Base-by-base conservation (phyloP, 2,329 filamentous ascomycete species). In the Aspergillus felis region DNA sequence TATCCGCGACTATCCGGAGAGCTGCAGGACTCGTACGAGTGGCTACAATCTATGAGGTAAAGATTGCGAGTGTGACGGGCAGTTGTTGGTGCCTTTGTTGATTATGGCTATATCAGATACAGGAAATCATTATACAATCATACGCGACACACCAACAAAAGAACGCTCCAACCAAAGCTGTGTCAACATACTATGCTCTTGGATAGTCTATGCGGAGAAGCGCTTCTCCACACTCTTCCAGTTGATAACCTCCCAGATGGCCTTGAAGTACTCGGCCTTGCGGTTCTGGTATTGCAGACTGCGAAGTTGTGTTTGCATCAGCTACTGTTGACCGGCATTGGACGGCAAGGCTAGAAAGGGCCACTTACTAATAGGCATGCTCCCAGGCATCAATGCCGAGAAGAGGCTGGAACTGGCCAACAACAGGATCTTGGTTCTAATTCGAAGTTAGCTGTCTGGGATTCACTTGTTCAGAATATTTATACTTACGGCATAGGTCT, bases 361-460 rank as follows among this genome's bases (percentile, higher is more conserved):
- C 38, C 41, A 77, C 81, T 78, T 75, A 84, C 81, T 96, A 95
- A 82, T 95, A 96, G 53, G 92, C 92, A 78, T 96, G 92, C 82
- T 96, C 92, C 92, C 92, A 96, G 55, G 92, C 92, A 79, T 97
- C 92, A 69, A 97, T 88, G 57, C 92, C 92, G 50, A 97, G 79
- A 51, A 97, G 81, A 41, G 92, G 92, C 69, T 86, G 83, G 73
- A 89, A 91, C 74, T 89, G 89, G 51, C 92, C 92, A 14, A 91
- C 84, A 29, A 97, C 89, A 27, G 92, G 90, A 75, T 96, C 91
- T 80, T 96, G 91, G 81, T 95, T 95, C 74, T 81, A 57, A 57
- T 51, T 7, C 32, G 28, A 41, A 49, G 35, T 51, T 57, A 41
- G 61, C 61, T 54, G 59, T 42, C 25, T 53, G 25, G 47, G 20